These are phyloP conservation scores for Trametes cingulata DNA, from an alignment of 768 basidiomycete species.

Conservation along the genomic window DNA sequence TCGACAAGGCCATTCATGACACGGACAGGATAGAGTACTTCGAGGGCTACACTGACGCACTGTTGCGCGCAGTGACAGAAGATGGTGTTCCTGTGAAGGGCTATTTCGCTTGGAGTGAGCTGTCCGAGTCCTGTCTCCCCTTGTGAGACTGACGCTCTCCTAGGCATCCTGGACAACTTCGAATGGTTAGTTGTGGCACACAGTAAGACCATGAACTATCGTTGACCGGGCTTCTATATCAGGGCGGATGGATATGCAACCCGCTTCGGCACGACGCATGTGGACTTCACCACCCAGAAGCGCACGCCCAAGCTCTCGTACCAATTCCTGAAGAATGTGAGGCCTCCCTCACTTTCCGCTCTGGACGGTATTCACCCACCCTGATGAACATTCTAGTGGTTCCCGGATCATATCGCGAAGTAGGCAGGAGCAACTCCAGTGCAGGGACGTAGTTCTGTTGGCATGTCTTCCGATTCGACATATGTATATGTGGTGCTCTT, in stretches of 20 bases:
- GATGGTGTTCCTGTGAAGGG: conserved; percentile 39
- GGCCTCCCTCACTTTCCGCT: not conserved
- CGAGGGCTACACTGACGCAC: conserved; percentile 36
- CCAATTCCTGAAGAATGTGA: conserved; percentile 29
- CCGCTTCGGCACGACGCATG: conserved; percentile 47
- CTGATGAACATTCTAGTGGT: conserved; percentile 14
- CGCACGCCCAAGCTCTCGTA: conserved; percentile 31
- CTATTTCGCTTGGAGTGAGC: conserved; percentile 44
- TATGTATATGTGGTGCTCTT: not conserved
- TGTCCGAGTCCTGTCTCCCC: not conserved
- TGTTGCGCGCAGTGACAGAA: conserved; percentile 39
- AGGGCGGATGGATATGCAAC: conserved; percentile 44
- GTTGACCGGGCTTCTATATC: not conserved
- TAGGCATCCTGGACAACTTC: conserved; percentile 45
- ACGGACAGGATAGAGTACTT: conserved; percentile 44
- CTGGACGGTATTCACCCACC: too few species aligned
- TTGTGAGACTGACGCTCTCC: not conserved
- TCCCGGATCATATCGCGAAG: conserved; percentile 14
- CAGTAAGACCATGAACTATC: not conserved
- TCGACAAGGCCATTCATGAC: conserved; percentile 39
- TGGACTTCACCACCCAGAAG: conserved; percentile 37
- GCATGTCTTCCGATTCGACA: not conserved
- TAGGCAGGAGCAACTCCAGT: not conserved
- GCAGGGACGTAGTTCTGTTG: too few species aligned
- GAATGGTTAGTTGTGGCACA: conserved; percentile 36